These are phyloP conservation scores for Mycena sp. DNA, from an alignment of 1,284 basidiomycete genomes.

Conservation along the genomic window DNA sequence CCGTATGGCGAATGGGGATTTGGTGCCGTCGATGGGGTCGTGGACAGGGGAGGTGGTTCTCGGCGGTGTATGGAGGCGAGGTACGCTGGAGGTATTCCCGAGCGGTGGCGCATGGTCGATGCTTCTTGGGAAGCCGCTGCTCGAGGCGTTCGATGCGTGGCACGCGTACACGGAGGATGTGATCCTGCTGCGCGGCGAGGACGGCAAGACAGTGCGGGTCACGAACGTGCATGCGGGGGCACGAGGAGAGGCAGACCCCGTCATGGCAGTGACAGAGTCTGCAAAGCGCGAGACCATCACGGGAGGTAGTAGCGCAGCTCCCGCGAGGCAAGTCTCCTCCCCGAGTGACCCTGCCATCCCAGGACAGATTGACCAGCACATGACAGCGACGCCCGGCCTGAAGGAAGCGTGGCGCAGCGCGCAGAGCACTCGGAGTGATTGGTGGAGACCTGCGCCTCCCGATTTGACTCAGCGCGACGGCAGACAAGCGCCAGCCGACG, in stretches of 20 bases:
- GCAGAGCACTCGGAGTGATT: not conserved
- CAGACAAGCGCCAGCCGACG: not conserved
- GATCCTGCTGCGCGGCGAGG: not conserved
- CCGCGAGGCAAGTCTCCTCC: conserved; percentile 13
- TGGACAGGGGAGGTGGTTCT: no score
- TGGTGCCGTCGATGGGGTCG: no score
- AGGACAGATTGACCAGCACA: conserved; percentile 6
- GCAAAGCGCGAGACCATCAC: conserved; percentile 10
- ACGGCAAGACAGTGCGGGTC: not conserved
- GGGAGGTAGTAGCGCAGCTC: conserved; percentile 22
- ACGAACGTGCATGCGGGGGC: not conserved
- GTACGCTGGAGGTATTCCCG: conserved; percentile 12
- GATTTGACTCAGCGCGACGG: not conserved
- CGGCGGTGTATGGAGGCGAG: no score
- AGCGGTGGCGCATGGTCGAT: not conserved
- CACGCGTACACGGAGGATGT: not conserved
- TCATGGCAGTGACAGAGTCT: conserved; percentile 2
- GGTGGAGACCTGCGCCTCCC: not conserved
- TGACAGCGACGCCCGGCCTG: not conserved
- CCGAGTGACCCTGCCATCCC: not conserved
- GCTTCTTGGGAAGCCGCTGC: conserved; percentile 9
- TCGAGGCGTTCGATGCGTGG: not conserved
- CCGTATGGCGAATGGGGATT: no score
- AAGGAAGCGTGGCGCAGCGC: not conserved
- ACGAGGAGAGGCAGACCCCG: not conserved